Base-by-base conservation (phyloP, 78 protist genomes). In the Polysphondylium violaceum region DNA sequence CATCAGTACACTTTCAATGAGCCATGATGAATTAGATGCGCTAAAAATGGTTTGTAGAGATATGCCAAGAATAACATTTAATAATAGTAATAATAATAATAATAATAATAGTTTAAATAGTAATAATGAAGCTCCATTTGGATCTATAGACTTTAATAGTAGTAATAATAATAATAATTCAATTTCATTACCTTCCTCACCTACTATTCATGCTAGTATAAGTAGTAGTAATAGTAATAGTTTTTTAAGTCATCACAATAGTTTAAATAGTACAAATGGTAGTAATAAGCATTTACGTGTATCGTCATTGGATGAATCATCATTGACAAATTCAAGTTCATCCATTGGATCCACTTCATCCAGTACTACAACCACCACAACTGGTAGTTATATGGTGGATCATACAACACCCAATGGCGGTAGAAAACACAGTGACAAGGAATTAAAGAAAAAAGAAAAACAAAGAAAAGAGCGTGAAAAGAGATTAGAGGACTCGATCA, bases 11-110 rank as follows among this genome's bases (percentile, higher is more conserved):
- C 23, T 83, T 11, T 35, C 47, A 16, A 69, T 83, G 81, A 55
- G 69, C 25, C 31, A 27, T 6, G 90, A 83, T n/a, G 81, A 83
- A 58, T 23, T 83, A 0, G 78, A 69, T 58, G 90, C 90, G 0
- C 35, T 83, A 2, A 67, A 58, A 83, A 69, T 69, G 90, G 90
- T 83, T 23, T 83, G 90, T 40, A 27, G 76, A n/a, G 79, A 83
- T 31, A 83, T 83, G 61, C 90, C 90, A 33, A 44, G 51, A 55
- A 50, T 53, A 12, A 41, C 35, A 33, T 21, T 41, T 38, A 23
- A n/a, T 14, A 43, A 11, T 38, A 35, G 44, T 29, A 33, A 33
- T 33, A 12, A 27, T 27, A 64, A 64, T 64, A 64, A 27, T 27
- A 27, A 47, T 47, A 14, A 14, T 47, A 47, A 47, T 47, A 47